Percentiles rank a stretch among this genome's conserved stretches.
phyloP scores from a whole-genome alignment of 495 filamentous ascomycete species.

The Aspergillus olivimuriae region DNA sequence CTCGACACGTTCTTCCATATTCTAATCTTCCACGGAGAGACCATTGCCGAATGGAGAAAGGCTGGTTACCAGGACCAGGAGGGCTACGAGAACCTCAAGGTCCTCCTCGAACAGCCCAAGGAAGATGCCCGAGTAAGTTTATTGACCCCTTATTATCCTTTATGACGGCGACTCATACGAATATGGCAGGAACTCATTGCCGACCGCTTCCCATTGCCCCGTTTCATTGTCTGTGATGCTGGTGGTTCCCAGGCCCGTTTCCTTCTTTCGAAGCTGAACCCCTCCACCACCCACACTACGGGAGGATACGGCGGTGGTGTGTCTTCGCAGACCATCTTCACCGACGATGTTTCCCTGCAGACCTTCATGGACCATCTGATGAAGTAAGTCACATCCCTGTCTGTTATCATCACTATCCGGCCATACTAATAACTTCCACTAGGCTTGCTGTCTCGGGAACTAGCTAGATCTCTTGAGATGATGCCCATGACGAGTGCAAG shows the following conservation, averaged over 20 bases:
- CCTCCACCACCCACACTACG: slow-evolving; percentile 94
- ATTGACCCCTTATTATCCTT: neutral
- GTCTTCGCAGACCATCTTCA: slow-evolving; percentile 97
- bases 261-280: slow-evolving; percentile 95
- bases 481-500: slow-evolving; percentile 31
- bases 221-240: slow-evolving; percentile 98
- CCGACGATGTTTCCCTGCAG: slow-evolving; percentile 95
- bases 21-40: slow-evolving; percentile 97
- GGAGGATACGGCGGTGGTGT: slow-evolving; percentile 86
- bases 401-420: neutral
- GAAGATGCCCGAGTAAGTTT: slow-evolving; percentile 84
- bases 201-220: slow-evolving; percentile 94
- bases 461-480: slow-evolving; percentile 39
- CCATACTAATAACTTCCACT: slow-evolving; percentile 24
- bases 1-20: slow-evolving; percentile 99
- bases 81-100: slow-evolving; percentile 93
- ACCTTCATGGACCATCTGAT: slow-evolving; percentile 99
- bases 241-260: slow-evolving; percentile 98
- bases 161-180: neutral
- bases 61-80: slow-evolving; percentile 98
- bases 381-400: slow-evolving; percentile 64
- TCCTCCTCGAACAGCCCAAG: slow-evolving; percentile 88
- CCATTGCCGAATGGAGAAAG: slow-evolving; percentile 96
- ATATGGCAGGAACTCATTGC: slow-evolving; percentile 80
- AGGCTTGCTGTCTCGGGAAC: slow-evolving; percentile 61